Percentiles rank a stretch among this genome's conserved stretches.
These are phyloP conservation scores for Acanthochlamys bracteata DNA, from an alignment of 106 monocot genomes.

Conservation along the genomic window DNA sequence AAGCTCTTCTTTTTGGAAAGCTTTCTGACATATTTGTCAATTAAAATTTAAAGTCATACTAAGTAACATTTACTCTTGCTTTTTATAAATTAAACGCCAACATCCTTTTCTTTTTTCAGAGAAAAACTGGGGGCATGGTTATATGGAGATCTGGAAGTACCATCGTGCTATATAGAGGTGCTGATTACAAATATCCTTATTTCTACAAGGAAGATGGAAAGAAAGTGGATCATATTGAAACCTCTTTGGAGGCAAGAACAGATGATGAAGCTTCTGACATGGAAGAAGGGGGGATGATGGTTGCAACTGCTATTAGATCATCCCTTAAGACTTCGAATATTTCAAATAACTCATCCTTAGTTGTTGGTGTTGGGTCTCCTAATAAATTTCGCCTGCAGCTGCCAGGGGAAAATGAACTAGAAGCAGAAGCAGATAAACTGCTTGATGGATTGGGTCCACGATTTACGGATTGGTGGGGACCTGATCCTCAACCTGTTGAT, in stretches of 20 bases:
- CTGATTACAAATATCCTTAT: slow-evolving; percentile 81
- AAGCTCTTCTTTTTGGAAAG: too few species aligned
- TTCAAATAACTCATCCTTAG: slow-evolving; percentile 20
- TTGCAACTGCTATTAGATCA: slow-evolving; percentile 4
- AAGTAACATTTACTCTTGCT: background rate
- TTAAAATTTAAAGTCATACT: too few species aligned
- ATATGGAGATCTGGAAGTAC: slow-evolving; percentile 94
- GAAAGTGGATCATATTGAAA: slow-evolving; percentile 7
- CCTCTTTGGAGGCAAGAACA: slow-evolving; percentile 8
- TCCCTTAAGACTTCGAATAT: slow-evolving; percentile 4
- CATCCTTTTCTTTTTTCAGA: slow-evolving; percentile 34
- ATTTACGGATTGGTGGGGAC: slow-evolving; percentile 98
- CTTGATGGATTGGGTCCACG: slow-evolving; percentile 91
- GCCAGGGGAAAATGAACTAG: slow-evolving; percentile 66
- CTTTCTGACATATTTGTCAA: too few species aligned
- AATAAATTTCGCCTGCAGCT: slow-evolving; percentile 62
- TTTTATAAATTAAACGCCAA: background rate
- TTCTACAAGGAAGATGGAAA: slow-evolving; percentile 20
- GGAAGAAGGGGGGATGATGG: slow-evolving; percentile 8
- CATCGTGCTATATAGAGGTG: slow-evolving; percentile 83
- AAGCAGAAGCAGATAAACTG: slow-evolving; percentile 64
- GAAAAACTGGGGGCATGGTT: slow-evolving; percentile 97
- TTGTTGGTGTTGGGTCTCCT: slow-evolving; percentile 75
- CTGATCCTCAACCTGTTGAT: slow-evolving; percentile 76
- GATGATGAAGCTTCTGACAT: slow-evolving; percentile 7